phyloP scores from a whole-genome alignment of 2,329 filamentous ascomycete genomes.

The Xylaria sp. region DNA sequence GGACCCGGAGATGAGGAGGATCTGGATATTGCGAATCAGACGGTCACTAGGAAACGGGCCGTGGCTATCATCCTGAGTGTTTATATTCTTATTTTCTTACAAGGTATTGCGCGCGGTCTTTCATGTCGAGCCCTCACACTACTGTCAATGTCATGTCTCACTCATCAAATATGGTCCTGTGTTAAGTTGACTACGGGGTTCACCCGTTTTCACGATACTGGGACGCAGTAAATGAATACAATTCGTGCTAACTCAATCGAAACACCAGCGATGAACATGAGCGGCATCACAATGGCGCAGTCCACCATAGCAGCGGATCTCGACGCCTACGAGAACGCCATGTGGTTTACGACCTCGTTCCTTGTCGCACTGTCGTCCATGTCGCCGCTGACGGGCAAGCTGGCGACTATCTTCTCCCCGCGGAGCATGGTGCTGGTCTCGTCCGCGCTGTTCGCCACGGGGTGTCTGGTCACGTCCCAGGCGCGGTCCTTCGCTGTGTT shows the following conservation, averaged over 20 bases:
- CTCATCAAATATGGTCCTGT: not conserved
- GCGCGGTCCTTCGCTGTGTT: conserved; percentile 71
- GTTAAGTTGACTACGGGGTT: not conserved
- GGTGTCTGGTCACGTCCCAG: conserved; percentile 72
- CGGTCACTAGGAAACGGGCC: conserved; percentile 50
- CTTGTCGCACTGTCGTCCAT: conserved; percentile 71
- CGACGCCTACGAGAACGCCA: conserved; percentile 76
- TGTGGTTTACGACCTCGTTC: conserved; percentile 85
- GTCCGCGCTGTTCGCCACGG: conserved; percentile 67
- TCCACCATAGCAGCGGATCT: conserved; percentile 80
- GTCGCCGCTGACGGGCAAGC: conserved; percentile 75
- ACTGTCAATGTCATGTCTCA: not conserved
- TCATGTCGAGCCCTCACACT: not conserved
- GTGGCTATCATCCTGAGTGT: conserved; percentile 63
- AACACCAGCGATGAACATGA: conserved; percentile 72
- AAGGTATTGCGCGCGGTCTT: conserved; percentile 55
- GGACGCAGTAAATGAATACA: not conserved
- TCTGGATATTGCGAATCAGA: conserved; percentile 47
- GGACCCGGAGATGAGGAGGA: conserved; percentile 38
- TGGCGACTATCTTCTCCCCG: conserved; percentile 79
- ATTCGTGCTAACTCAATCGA: conserved; percentile 1
- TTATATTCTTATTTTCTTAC: conserved; percentile 68
- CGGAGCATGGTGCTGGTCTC: conserved; percentile 72
- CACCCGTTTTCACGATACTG: not conserved
- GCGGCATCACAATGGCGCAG: conserved; percentile 83